Percentiles rank a stretch among this genome's conserved stretches.
Conservation (phyloP, 768 basidiomycete species). For the Tulasnella sp. region DNA sequence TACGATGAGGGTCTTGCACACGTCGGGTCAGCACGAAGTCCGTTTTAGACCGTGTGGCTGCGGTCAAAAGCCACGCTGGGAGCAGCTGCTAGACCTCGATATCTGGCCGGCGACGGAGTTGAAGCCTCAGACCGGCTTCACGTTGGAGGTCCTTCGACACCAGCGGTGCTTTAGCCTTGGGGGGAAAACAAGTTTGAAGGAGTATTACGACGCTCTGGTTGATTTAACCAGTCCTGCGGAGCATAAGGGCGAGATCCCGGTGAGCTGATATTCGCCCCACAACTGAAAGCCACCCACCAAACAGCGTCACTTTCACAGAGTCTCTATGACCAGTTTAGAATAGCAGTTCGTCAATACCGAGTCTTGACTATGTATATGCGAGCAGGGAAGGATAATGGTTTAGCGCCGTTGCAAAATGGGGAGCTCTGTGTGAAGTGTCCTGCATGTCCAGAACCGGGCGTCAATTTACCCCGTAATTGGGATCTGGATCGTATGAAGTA, state of each 20-base stretch:
- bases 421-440: neutral
- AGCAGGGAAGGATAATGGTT: neutral
- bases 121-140: neutral
- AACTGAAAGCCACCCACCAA: no score
- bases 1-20: neutral
- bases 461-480: neutral
- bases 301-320: neutral
- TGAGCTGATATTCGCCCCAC: no score
- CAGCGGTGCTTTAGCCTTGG: neutral
- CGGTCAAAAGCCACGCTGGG: neutral
- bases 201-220: neutral
- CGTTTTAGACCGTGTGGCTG: neutral
- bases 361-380: neutral
- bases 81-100: neutral
- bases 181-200: neutral
- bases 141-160: neutral
- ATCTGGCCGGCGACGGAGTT: neutral
- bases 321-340: neutral
- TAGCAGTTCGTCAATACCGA: neutral
- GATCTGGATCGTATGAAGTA: neutral
- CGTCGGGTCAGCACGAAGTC: neutral
- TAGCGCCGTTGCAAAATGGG: neutral
- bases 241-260: no score
- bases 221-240: neutral
- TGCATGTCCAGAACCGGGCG: neutral